Evolutionary conservation across 441 rosid genomes (phyloP).

Genomic region (Populus hybrid): DNA sequence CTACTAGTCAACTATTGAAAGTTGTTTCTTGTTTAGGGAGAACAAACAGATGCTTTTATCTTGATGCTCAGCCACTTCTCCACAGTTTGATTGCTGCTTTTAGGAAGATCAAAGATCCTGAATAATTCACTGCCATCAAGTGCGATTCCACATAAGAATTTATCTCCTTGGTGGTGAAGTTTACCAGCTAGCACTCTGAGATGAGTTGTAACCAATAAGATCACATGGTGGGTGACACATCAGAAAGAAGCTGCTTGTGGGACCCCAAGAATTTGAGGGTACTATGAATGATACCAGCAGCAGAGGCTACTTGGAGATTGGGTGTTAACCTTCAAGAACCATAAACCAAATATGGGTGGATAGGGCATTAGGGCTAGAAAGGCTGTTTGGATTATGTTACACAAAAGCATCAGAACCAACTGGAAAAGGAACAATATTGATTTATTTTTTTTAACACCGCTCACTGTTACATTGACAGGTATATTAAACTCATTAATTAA

Average conservation of each 20-base stretch:
- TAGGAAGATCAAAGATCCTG: background rate
- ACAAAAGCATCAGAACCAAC: slow-evolving; percentile 24
- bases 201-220: slow-evolving; percentile 55
- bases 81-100: slow-evolving; percentile 18
- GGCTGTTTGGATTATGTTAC: slow-evolving; percentile 21
- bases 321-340: slow-evolving; percentile 17
- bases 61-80: background rate
- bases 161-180: background rate
- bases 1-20: background rate
- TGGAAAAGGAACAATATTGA: slow-evolving; percentile 32
- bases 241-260: slow-evolving; percentile 39
- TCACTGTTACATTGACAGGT: slow-evolving; percentile 10
- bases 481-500: background rate
- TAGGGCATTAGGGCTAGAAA: slow-evolving; percentile 32
- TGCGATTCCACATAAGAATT: slow-evolving; percentile 33
- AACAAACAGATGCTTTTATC: slow-evolving; percentile 1
- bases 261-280: slow-evolving; percentile 24
- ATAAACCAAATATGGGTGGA: slow-evolving; percentile 22
- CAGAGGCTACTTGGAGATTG: slow-evolving; percentile 27
- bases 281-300: slow-evolving; percentile 37
- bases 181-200: slow-evolving; percentile 16
- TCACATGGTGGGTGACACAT: slow-evolving; percentile 77
- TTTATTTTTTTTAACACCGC: slow-evolving; percentile 4
- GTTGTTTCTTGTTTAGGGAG: slow-evolving; percentile 12
- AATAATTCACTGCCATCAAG: slow-evolving; percentile 3